phyloP scores from a whole-genome alignment of 225 moss, liverwort and hornwort genomes.

The Sphagnum contortum region DNA sequence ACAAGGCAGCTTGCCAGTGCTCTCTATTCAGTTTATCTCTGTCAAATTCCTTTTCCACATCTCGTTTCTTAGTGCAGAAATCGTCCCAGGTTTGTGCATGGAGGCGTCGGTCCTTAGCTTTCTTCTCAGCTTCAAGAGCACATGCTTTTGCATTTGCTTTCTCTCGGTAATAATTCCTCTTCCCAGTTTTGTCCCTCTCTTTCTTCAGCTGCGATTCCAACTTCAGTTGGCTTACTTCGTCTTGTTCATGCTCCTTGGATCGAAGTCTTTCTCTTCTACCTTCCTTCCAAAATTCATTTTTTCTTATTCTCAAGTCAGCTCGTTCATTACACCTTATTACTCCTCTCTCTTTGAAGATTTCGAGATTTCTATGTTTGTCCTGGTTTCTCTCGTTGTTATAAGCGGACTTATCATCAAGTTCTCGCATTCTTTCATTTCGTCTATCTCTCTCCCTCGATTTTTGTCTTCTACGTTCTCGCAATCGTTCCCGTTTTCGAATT shows the following conservation, averaged over 20 bases:
- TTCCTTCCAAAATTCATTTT: slow-evolving; percentile 22
- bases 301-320: background rate
- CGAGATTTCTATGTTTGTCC: slow-evolving; percentile 11
- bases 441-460: slow-evolving; percentile 10
- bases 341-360: slow-evolving; percentile 15
- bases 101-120: slow-evolving; percentile 5
- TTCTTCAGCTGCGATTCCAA: slow-evolving; percentile 15
- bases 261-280: slow-evolving; percentile 17
- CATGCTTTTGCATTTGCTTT: slow-evolving; percentile 2
- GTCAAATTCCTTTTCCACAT: slow-evolving; percentile 22
- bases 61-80: slow-evolving; percentile 7
- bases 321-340: slow-evolving; percentile 10
- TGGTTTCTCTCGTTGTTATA: slow-evolving; percentile 24
- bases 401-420: slow-evolving; percentile 23
- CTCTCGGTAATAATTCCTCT: slow-evolving; percentile 7
- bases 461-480: slow-evolving; percentile 21
- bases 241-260: slow-evolving; percentile 15
- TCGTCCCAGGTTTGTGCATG: slow-evolving; percentile 16
- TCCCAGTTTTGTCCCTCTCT: slow-evolving; percentile 12
- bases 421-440: slow-evolving; percentile 13
- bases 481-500: slow-evolving; percentile 27
- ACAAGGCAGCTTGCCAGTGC: slow-evolving; percentile 21
- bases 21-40: slow-evolving; percentile 12
- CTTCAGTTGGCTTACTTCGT: slow-evolving; percentile 10
- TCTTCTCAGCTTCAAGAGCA: slow-evolving; percentile 1